These are phyloP conservation scores for Thielaviopsis euricoi DNA, from an alignment of 2,329 filamentous ascomycete species.

Conservation along the genomic window DNA sequence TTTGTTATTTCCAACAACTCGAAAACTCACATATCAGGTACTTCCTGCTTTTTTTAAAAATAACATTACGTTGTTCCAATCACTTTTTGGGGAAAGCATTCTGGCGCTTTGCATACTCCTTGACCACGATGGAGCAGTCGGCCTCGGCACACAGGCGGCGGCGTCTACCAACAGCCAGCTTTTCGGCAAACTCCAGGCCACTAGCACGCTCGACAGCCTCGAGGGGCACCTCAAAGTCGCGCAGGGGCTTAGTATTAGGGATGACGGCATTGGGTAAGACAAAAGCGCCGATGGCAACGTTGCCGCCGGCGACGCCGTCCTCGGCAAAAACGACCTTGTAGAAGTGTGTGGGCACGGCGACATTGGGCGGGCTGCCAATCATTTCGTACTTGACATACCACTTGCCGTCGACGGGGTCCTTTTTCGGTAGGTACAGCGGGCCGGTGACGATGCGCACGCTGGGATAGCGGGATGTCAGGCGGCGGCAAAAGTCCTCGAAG, in stretches of 20 bases:
- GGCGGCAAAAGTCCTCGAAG: constrained; percentile 90
- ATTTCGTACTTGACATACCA: constrained; percentile 95
- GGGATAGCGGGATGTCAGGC: constrained; percentile 66
- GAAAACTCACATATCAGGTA: no score
- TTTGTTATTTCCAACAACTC: no score
- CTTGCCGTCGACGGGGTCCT: constrained; percentile 75
- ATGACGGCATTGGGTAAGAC: constrained; percentile 87
- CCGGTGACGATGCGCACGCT: constrained; percentile 85
- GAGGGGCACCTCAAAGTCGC: constrained; percentile 86
- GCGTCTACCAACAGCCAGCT: constrained; percentile 56
- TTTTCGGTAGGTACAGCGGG: constrained; percentile 78
- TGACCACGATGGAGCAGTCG: constrained; percentile 67
- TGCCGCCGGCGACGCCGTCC: constrained; percentile 51
- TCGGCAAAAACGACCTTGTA: constrained; percentile 98
- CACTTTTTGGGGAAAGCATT: constrained; percentile 35
- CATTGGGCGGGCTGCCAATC: constrained; percentile 80
- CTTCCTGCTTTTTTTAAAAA: no score
- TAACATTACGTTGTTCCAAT: background rate
- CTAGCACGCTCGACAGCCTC: constrained; percentile 86
- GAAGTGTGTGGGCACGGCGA: constrained; percentile 95
- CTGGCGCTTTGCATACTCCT: constrained; percentile 53
- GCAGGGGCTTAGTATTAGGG: constrained; percentile 68
- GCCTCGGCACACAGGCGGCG: constrained; percentile 74
- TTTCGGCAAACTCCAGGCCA: constrained; percentile 75
- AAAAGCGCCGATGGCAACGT: constrained; percentile 83